Conservation (phyloP, 73 alveolate genomes). For the Tetrahymena malaccensis region DNA sequence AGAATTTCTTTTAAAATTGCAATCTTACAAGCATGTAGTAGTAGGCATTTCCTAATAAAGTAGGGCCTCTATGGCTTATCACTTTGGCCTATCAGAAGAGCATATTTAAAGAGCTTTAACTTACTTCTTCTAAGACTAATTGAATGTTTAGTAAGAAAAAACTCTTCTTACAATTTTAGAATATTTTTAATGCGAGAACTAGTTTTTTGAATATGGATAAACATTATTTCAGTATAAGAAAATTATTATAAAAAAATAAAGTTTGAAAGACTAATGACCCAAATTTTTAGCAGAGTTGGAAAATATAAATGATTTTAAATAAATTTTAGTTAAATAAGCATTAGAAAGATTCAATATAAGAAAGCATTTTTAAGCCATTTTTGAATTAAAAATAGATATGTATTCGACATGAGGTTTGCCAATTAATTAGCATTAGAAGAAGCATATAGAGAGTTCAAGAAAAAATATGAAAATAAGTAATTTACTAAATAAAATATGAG, state of each 20-base stretch:
- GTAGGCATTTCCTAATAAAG: conserved; percentile 75
- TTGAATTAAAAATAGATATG: conserved; percentile 5
- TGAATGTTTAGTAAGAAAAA: conserved; percentile 29
- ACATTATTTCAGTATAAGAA: too few species aligned
- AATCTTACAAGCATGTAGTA: conserved; percentile 42
- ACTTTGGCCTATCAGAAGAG: conserved; percentile 46
- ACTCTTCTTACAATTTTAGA: conserved; percentile 5
- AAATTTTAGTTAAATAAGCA: conserved; percentile 22
- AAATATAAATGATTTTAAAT: neutral
- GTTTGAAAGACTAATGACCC: neutral
- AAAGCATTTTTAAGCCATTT: conserved; percentile 15
- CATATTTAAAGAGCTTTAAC: conserved; percentile 7
- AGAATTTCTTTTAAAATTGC: conserved; percentile 52
- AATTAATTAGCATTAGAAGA: conserved; percentile 20
- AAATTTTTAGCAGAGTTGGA: neutral
- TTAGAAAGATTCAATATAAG: neutral
- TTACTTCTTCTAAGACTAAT: conserved; percentile 1
- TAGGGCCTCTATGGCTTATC: conserved; percentile 63
- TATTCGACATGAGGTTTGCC: neutral
- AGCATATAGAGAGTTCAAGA: conserved; percentile 56
- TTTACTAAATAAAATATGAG: neutral
- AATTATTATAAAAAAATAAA: too few species aligned
- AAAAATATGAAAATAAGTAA: neutral
- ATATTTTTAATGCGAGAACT: too few species aligned
- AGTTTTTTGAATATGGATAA: too few species aligned